Evolutionary conservation across 2,329 filamentous ascomycete species (phyloP).

Genomic region (Colletotrichum ledebouriae): DNA sequence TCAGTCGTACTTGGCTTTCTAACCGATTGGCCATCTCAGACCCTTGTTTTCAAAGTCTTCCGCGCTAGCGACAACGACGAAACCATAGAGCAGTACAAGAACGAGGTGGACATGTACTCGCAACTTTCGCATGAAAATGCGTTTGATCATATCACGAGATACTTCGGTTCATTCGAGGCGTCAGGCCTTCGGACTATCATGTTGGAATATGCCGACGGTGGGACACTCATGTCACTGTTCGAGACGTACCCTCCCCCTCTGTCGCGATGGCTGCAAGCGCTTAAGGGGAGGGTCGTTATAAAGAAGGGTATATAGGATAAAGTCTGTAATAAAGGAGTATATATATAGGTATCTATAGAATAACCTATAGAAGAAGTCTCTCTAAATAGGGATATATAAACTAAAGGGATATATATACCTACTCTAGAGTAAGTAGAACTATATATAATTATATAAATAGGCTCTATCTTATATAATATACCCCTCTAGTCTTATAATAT

Average conservation of each 20-base stretch:
- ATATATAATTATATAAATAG: too few relatives aligned
- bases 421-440: too few relatives aligned
- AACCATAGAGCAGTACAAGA: background rate
- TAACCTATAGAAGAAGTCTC: too few relatives aligned
- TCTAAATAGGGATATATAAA: too few relatives aligned
- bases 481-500: too few relatives aligned
- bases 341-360: too few relatives aligned
- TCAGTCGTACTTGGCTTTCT: background rate
- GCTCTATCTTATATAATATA: too few relatives aligned
- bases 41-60: constrained; percentile 4
- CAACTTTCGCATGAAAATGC: background rate
- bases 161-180: constrained; percentile 9
- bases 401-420: too few relatives aligned
- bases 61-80: background rate
- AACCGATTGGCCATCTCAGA: background rate
- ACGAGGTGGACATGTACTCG: constrained; percentile 8
- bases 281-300: too few relatives aligned
- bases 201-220: constrained; percentile 11
- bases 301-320: too few relatives aligned
- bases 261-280: too few relatives aligned
- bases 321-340: too few relatives aligned
- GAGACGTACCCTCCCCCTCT: background rate
- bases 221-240: constrained; percentile 6
- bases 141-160: constrained; percentile 3
- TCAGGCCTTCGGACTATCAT: background rate